A percentile compares a stretch with the other conserved stretches of the same genome.
Evolutionary conservation across 768 basidiomycete species (phyloP).

Genomic region (Agrocybe pediades): DNA sequence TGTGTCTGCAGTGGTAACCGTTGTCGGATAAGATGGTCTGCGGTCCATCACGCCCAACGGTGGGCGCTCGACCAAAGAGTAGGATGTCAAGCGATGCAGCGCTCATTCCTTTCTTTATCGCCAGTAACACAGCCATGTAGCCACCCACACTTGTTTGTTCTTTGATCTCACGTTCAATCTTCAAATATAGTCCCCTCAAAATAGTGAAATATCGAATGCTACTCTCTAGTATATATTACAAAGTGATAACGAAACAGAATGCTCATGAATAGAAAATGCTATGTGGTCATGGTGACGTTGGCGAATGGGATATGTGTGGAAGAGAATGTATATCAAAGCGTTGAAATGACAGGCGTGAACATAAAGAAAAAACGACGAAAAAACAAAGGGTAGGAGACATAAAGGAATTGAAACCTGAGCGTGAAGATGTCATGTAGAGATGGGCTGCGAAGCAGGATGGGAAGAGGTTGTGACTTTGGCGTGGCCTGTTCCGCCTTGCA

Average conservation of each 20-base stretch:
- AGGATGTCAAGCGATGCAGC: too few species aligned
- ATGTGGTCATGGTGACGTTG: constrained; percentile 21
- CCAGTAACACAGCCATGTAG: constrained; percentile 7
- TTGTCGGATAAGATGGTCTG: constrained; percentile 18
- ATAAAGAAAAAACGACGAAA: constrained; percentile 32
- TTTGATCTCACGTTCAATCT: constrained; percentile 18
- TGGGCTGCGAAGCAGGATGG: constrained; percentile 26
- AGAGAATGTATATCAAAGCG: constrained; percentile 37
- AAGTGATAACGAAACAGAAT: constrained; percentile 37
- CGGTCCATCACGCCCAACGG: constrained; percentile 23
- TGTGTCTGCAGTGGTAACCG: constrained; percentile 12
- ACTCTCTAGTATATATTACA: constrained; percentile 50
- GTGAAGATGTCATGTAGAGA: constrained; percentile 35
- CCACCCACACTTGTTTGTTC: constrained; percentile 3
- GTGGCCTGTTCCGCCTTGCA: constrained; percentile 53
- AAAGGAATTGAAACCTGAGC: constrained; percentile 25
- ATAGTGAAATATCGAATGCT: constrained; percentile 23
- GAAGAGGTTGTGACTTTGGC: constrained; percentile 55
- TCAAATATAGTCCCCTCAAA: constrained; percentile 3
- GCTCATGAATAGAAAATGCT: constrained; percentile 31
- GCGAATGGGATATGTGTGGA: constrained; percentile 29
- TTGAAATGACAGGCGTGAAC: constrained; percentile 28
- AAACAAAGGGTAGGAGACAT: constrained; percentile 12
- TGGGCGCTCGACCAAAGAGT: constrained; percentile 9
- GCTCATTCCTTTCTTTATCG: too few species aligned